Base-by-base conservation (phyloP, 192 early-diverging fungal species). In the Podila horticola region DNA sequence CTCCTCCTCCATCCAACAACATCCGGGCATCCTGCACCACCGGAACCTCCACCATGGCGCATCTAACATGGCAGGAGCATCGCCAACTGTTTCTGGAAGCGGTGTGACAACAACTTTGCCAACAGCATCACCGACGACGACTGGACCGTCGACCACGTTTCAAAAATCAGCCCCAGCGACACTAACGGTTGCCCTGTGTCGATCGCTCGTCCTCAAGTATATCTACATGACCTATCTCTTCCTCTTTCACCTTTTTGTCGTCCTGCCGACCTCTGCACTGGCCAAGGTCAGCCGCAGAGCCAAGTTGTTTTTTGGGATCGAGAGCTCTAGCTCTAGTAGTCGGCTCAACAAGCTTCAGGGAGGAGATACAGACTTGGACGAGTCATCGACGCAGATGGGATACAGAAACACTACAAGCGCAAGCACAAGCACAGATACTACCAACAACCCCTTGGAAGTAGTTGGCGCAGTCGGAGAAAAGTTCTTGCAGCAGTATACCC, bases 401-500 rank as follows among this genome's bases (percentile, higher is more conserved):
- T 13, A 17, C 58, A 61, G 33, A 8, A 48, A 28, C 34, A 49
- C 9, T 7, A 69, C 11, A 5, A 24, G 7, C 12, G 7, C 41
- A 15, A 38, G 19, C 38, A 30, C 38, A 30, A 13, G 10, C n/a
- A 20, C 1, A 30, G 64, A 22, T 28, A 52, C 6, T 58, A 36
- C 24, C 31, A 45, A n/a, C 19, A 29, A 24, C 51, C 19, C 22
- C 26, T 26, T 30, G 29, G 64, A 36, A 20, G 59, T 15, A 19
- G 64, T 79, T 26, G 70, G 66, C 69, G 60, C 71, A 58, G 77
- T 67, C 30, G 77, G 66, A 17, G 66, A 81, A 73, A 67, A 81
- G 66, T 81, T 81, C 50, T 36, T 81, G 51, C 70, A 81, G 33
- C 69, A 71, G 31, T 81, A 81, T 73, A 81, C 71, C 77, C 63